Conservation (phyloP, 2,329 filamentous ascomycete species). For the Pseudogymnoascus sp. region DNA sequence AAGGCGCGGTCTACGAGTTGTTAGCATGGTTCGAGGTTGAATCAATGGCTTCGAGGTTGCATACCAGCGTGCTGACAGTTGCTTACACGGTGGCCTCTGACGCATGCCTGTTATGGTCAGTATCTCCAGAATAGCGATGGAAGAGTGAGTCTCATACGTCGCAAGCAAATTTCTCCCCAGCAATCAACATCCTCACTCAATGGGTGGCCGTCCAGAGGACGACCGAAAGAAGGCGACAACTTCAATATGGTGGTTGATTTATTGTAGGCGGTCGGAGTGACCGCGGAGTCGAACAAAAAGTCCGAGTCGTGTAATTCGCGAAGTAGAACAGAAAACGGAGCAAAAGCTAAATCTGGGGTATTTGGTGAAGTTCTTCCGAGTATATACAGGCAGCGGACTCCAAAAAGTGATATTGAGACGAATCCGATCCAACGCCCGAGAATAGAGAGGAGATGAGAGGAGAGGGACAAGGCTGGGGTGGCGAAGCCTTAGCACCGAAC, state of each 20-base stretch:
- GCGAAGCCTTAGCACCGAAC: constrained; percentile 22
- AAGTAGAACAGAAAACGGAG: constrained; percentile 14
- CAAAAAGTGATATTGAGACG: constrained; percentile 11
- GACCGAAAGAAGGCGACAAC: constrained; percentile 23
- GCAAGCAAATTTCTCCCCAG: constrained; percentile 97
- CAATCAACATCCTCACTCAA: constrained; percentile 61
- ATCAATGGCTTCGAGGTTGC: constrained; percentile 34
- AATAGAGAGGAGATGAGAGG: constrained; percentile 20
- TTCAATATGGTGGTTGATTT: constrained; percentile 19
- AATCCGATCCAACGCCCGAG: constrained; percentile 8
- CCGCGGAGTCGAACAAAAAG: constrained; percentile 5
- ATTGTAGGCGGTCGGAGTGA: constrained; percentile 21
- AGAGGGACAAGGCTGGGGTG: constrained; percentile 25
- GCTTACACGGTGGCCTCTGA: constrained; percentile 96
- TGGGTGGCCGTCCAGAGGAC: constrained; percentile 21
- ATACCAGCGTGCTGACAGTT: constrained; percentile 94
- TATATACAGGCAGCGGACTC: constrained; percentile 12
- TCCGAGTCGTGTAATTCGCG: constrained; percentile 18
- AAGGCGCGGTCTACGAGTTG: constrained; percentile 69
- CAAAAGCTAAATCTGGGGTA: constrained; percentile 17
- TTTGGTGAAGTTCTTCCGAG: constrained; percentile 15
- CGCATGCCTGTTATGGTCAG: constrained; percentile 47
- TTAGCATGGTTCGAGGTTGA: constrained; percentile 17
- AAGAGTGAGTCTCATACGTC: constrained; percentile 50
- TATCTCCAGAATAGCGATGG: not conserved